Evolutionary conservation across 2,329 filamentous ascomycete species (phyloP).

Genomic region (Tolypocladium guangdongense): DNA sequence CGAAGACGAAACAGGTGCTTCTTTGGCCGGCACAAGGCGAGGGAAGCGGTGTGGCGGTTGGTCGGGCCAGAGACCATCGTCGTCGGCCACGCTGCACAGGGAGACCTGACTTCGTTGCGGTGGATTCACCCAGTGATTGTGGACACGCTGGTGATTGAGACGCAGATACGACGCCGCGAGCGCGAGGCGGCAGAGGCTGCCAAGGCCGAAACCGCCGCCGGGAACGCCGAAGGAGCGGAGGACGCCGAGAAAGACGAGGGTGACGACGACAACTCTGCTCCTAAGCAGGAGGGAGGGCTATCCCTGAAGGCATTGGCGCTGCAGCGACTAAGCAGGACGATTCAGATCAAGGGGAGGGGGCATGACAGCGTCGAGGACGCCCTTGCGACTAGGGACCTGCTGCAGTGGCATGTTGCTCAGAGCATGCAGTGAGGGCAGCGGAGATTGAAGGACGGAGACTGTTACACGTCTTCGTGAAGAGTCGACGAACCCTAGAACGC

Average conservation of each 20-base stretch:
- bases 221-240: not conserved
- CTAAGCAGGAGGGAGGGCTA: conserved; percentile 11
- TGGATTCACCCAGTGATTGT: conserved; percentile 35
- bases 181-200: conserved; percentile 7
- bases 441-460: no score
- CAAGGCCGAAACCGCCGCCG: conserved; percentile 2
- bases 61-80: conserved; percentile 36
- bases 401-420: conserved; percentile 22
- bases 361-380: conserved; percentile 36
- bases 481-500: not conserved
- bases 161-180: conserved; percentile 4
- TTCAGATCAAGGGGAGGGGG: conserved; percentile 23
- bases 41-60: conserved; percentile 29
- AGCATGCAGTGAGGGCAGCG: not conserved
- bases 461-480: not conserved
- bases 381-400: conserved; percentile 29
- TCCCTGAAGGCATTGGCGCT: conserved; percentile 28
- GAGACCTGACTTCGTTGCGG: conserved; percentile 32
- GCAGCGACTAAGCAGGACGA: conserved; percentile 24
- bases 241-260: conserved; percentile 1
- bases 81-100: conserved; percentile 31
- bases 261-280: conserved; percentile 1
- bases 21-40: conserved; percentile 28
- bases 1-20: conserved; percentile 21
- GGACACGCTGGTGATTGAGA: conserved; percentile 31